These are phyloP conservation scores for Penicillium sp. DNA, from an alignment of 2,329 filamentous ascomycete species.

Conservation along the genomic window DNA sequence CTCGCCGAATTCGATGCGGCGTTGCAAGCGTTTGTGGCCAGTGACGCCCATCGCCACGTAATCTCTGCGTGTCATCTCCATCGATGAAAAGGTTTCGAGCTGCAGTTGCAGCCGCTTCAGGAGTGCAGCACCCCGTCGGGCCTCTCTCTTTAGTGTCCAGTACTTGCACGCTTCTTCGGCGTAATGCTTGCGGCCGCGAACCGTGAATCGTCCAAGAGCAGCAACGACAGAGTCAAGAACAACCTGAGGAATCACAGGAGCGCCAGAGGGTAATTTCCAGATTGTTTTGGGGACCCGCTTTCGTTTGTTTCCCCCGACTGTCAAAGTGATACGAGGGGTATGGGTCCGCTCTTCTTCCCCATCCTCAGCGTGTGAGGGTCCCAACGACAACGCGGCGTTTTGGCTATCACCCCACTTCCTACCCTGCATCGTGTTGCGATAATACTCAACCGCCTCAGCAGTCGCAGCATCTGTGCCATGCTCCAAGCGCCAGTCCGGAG, in stretches of 20 bases:
- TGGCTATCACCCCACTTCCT: constrained; percentile 92
- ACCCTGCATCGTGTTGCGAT: constrained; percentile 84
- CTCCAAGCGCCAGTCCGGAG: constrained; percentile 82
- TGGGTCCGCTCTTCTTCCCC: constrained; percentile 43
- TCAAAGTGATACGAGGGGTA: constrained; percentile 56
- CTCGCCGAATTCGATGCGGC: constrained; percentile 87
- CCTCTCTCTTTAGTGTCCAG: constrained; percentile 96
- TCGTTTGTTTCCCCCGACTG: constrained; percentile 60
- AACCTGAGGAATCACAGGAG: constrained; percentile 87
- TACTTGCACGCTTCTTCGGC: constrained; percentile 92
- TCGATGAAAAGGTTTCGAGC: constrained; percentile 94
- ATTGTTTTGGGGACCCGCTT: constrained; percentile 65
- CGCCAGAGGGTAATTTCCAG: constrained; percentile 93
- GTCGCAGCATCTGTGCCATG: constrained; percentile 81
- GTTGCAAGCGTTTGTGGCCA: constrained; percentile 73
- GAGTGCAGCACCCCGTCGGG: constrained; percentile 84
- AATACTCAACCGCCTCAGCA: constrained; percentile 81
- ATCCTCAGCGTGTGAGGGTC: constrained; percentile 65
- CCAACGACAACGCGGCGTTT: constrained; percentile 76
- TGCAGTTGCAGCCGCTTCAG: constrained; percentile 92
- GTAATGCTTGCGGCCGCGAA: constrained; percentile 87
- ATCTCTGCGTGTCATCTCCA: constrained; percentile 93
- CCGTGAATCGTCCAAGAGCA: constrained; percentile 78
- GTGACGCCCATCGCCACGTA: constrained; percentile 92
- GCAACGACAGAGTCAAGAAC: constrained; percentile 85